Evolutionary conservation across 306 rosid genomes (phyloP).

Genomic region (Datisca glomerata): DNA sequence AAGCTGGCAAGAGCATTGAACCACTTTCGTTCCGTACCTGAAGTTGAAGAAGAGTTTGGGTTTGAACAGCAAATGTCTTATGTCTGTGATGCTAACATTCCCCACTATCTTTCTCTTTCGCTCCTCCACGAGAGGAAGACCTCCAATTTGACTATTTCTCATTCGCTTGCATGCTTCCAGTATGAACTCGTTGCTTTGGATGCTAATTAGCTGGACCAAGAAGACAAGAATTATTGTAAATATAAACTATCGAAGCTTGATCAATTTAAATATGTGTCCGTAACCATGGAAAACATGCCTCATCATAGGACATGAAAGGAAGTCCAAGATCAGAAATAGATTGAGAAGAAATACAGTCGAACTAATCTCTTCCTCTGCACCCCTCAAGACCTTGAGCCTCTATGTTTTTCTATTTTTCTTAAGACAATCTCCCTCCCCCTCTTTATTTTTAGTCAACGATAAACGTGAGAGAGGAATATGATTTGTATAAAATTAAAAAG

Average conservation of each 20-base stretch:
- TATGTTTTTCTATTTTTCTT: too few species aligned
- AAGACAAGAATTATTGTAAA: too few species aligned
- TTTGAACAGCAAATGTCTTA: constrained; percentile 57
- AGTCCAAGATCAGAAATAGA: constrained; percentile 69
- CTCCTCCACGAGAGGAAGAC: constrained; percentile 69
- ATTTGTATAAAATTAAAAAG: too few species aligned
- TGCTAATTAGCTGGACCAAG: too few species aligned
- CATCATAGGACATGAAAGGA: constrained; percentile 62
- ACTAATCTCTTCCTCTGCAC: constrained; percentile 85
- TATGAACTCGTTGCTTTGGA: constrained; percentile 46
- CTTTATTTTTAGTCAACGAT: too few species aligned
- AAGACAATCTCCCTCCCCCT: too few species aligned
- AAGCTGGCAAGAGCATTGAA: too few species aligned
- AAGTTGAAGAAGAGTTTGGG: constrained; percentile 80
- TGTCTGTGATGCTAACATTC: constrained; percentile 62
- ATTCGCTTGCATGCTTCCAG: constrained; percentile 89
- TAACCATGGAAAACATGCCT: constrained; percentile 25
- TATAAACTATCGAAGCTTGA: too few species aligned
- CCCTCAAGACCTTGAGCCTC: constrained; percentile 80
- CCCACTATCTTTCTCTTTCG: constrained; percentile 59
- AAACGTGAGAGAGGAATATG: too few species aligned
- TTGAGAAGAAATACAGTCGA: constrained; percentile 50
- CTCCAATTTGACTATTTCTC: constrained; percentile 67
- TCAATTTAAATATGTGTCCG: too few species aligned
- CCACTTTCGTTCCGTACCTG: constrained; percentile 40